Evolutionary conservation across 1,284 basidiomycete species (phyloP).

Genomic region (Dichomitus squalens): DNA sequence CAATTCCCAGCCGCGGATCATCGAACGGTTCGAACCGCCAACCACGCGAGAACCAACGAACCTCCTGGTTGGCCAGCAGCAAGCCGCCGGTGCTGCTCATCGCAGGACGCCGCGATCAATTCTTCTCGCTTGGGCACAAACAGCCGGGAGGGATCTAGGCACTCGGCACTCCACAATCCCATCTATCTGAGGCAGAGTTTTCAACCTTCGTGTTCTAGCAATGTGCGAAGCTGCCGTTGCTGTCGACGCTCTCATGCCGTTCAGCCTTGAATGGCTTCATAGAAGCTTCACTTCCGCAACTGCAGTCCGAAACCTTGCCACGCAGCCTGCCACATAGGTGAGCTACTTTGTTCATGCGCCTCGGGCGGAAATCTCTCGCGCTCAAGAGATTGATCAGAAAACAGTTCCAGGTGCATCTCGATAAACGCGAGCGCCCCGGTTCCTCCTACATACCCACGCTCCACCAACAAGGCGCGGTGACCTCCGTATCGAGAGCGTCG

Average conservation of each 20-base stretch:
- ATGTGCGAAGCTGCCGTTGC: not conserved
- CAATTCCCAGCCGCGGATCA: constrained; percentile 19
- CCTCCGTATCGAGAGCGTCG: too few relatives aligned
- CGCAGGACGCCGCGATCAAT: constrained; percentile 1
- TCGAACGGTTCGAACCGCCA: constrained; percentile 2
- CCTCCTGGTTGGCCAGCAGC: constrained; percentile 7
- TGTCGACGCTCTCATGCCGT: constrained; percentile 16
- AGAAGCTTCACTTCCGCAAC: constrained; percentile 6
- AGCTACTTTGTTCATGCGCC: constrained; percentile 17
- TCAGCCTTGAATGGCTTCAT: not conserved
- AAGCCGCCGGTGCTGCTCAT: not conserved
- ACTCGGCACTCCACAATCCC: not conserved
- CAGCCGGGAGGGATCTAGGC: not conserved
- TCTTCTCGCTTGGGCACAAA: not conserved
- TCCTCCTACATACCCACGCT: not conserved
- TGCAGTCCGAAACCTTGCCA: not conserved
- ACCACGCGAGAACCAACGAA: constrained; percentile 6
- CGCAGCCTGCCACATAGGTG: constrained; percentile 4
- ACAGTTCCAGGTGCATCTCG: constrained; percentile 8
- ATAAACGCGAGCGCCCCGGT: not conserved
- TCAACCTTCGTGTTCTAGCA: constrained; percentile 4
- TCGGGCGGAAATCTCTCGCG: constrained; percentile 4
- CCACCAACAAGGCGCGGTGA: not conserved
- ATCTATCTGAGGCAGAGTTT: not conserved
- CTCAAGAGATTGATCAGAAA: constrained; percentile 12